A percentile compares a stretch with the other conserved stretches of the same genome.
Conservation (phyloP, 140 eudicot genomes). For the Stevia rebaudiana region DNA sequence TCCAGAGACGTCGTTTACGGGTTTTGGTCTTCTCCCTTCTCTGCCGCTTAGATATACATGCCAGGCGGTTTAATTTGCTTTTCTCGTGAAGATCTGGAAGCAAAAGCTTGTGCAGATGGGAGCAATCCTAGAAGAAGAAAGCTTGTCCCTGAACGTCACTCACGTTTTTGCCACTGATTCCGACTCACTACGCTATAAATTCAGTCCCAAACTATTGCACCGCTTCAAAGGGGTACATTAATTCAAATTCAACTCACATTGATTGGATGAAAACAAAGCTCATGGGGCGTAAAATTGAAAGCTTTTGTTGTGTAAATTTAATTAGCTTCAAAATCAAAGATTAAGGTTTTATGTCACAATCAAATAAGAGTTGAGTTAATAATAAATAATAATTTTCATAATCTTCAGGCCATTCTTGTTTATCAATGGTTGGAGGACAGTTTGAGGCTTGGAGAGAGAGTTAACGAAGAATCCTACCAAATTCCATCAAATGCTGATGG, state of each 20-base stretch:
- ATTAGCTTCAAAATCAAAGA: background rate
- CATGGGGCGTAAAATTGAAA: background rate
- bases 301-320: background rate
- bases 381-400: background rate
- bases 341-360: background rate
- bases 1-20: conserved; percentile 71
- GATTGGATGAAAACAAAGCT: background rate
- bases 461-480: conserved; percentile 42
- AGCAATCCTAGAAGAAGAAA: conserved; percentile 45
- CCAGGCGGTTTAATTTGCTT: background rate
- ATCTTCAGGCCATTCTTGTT: conserved; percentile 52
- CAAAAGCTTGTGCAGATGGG: conserved; percentile 84
- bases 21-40: conserved; percentile 20
- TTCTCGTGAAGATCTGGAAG: conserved; percentile 67
- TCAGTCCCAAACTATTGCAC: conserved; percentile 26
- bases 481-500: conserved; percentile 23
- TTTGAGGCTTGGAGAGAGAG: conserved; percentile 61
- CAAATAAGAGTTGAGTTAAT: background rate
- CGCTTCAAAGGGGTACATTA: conserved; percentile 53
- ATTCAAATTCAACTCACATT: background rate
- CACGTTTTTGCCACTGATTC: conserved; percentile 63
- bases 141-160: conserved; percentile 42
- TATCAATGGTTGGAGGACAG: conserved; percentile 90
- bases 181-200: conserved; percentile 35
- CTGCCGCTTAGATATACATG: background rate